phyloP scores from a whole-genome alignment of 306 rosid genomes.

The Fragaria iinumae region DNA sequence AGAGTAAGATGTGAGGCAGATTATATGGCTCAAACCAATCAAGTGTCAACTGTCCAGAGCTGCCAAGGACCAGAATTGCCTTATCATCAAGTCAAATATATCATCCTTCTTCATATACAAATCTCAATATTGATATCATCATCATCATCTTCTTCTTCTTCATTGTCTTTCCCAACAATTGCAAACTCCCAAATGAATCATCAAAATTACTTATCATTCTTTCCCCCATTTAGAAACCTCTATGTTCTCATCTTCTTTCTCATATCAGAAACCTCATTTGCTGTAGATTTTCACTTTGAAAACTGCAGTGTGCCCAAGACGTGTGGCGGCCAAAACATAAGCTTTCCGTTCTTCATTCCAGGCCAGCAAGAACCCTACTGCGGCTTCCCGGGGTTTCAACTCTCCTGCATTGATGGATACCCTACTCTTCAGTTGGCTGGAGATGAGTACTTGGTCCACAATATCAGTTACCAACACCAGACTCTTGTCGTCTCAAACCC shows the following conservation, averaged over 20 bases:
- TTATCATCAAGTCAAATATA: slow-evolving; percentile 19
- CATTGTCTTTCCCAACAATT: neutral
- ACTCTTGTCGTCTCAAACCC: slow-evolving; percentile 41
- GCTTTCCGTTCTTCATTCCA: slow-evolving; percentile 49
- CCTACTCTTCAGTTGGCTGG: slow-evolving; percentile 37
- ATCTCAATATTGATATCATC: neutral
- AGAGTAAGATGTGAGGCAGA: slow-evolving; percentile 7
- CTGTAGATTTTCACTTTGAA: slow-evolving; percentile 22
- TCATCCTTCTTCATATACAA: neutral
- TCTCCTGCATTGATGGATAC: slow-evolving; percentile 33
- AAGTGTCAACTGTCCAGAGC: neutral
- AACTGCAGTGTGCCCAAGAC: slow-evolving; percentile 31
- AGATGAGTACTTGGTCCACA: slow-evolving; percentile 16
- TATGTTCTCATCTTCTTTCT: slow-evolving; percentile 6
- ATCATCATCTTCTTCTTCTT: neutral
- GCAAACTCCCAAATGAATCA: slow-evolving; percentile 38
- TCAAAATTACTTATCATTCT: neutral
- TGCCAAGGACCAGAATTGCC: neutral
- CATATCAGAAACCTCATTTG: neutral
- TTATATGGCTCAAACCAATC: neutral
- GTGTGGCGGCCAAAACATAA: slow-evolving; percentile 44
- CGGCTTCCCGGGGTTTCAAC: slow-evolving; percentile 54
- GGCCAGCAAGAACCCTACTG: slow-evolving; percentile 35
- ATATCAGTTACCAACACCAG: slow-evolving; percentile 34
- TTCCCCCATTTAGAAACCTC: neutral